Evolutionary conservation across 2,329 filamentous ascomycete species (phyloP), one percentile per base, ranked within the genome.

Genomic region (Rugonectria rugulosa): DNA sequence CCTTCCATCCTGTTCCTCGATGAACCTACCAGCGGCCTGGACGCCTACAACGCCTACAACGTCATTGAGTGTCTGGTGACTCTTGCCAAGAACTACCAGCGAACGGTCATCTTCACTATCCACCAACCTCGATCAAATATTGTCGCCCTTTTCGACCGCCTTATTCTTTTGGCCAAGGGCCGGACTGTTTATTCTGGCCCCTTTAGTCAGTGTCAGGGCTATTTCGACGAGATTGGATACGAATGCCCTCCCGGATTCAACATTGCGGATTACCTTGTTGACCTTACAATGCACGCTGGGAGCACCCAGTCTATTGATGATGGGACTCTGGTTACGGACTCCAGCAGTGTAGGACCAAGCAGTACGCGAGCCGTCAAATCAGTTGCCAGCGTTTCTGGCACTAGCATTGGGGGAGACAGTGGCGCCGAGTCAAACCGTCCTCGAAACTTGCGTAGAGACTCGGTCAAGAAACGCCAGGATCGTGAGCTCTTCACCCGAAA

Each of bases 81-180:
- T 1, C 78, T 99, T 38, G 95, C 96, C 46, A 97, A 97, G 79
- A 95, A 88, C 36, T 99, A 98, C 78, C 96, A 97, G 76, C 86
- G 96, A 57, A 99, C 96, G 1, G 92, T 99, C 51, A 90, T 99
- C 59, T 97, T 99, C 77, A 99, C 95, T 12, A 99, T 99, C 61
- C 95, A 99, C 73, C 95, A 99, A 69, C 95, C 95, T 31, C 87
- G 96, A 63, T 99, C 95, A 10, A 99, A 99, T 74, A 99, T 99
- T 68, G 95, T 98, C 19, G 95, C 95, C 9, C 83, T 99, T 3
- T 99, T 99, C 70, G 95, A 99, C 71, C 88, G 94, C 52, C 82
- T 99, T n/a, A 83, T 99, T 49, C 85, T 99, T 12, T 81, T 99
- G 37, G 95, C 95, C 2, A 88, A 92, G 63, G 95, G 95, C 21